These are phyloP conservation scores for Cichorium intybus DNA, from an alignment of 140 eudicot genomes.

Conservation along the genomic window DNA sequence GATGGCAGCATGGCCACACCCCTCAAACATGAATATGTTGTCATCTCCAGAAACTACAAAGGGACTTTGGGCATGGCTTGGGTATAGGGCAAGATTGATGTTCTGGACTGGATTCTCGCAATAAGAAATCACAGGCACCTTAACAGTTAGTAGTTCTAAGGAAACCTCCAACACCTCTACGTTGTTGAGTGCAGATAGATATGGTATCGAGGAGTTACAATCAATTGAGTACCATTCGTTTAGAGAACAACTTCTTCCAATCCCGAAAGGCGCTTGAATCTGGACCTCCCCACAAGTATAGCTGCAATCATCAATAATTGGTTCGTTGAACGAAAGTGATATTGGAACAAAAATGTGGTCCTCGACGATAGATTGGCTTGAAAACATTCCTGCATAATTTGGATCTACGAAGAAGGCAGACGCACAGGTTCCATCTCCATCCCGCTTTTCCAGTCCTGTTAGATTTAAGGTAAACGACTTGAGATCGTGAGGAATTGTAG, in stretches of 20 bases:
- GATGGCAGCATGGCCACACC: conserved; percentile 25
- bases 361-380: background rate
- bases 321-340: too few species aligned
- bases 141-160: too few species aligned
- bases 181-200: too few species aligned
- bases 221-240: too few species aligned
- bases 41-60: conserved; percentile 10
- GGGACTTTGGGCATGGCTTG: conserved; percentile 4
- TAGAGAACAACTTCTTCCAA: too few species aligned
- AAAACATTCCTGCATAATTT: background rate
- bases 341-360: too few species aligned
- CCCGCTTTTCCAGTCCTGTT: background rate
- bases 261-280: too few species aligned
- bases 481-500: background rate
- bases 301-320: too few species aligned
- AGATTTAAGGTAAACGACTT: background rate
- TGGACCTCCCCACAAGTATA: too few species aligned
- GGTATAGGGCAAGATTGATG: background rate
- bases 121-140: too few species aligned
- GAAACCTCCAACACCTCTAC: too few species aligned
- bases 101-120: background rate
- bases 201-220: too few species aligned
- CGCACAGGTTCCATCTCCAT: background rate
- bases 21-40: background rate
- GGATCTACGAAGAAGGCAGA: conserved; percentile 1